phyloP scores from a whole-genome alignment of 495 filamentous ascomycete species.

The Apiosordaria backusii region DNA sequence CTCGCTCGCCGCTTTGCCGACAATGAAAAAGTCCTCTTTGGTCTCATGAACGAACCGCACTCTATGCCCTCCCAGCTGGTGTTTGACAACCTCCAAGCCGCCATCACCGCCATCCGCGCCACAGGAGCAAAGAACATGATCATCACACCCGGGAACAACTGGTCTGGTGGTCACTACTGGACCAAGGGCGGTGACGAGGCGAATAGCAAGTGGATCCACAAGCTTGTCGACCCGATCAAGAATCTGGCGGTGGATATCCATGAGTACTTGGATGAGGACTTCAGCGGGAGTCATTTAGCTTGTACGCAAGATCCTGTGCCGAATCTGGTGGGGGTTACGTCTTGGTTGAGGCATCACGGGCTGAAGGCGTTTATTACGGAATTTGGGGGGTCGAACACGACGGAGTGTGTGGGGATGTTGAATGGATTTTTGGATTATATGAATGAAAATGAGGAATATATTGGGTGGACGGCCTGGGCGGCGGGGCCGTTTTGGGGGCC shows the following conservation, averaged over 20 bases:
- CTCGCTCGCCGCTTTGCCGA: slow-evolving; percentile 45
- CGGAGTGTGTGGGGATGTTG: slow-evolving; percentile 44
- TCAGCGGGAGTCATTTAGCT: slow-evolving; percentile 40
- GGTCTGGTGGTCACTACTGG: slow-evolving; percentile 49
- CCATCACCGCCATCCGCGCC: slow-evolving; percentile 47
- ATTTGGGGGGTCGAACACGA: slow-evolving; percentile 50
- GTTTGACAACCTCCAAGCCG: slow-evolving; percentile 48
- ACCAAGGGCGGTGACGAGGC: slow-evolving; percentile 42
- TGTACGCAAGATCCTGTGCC: slow-evolving; percentile 39
- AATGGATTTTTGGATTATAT: slow-evolving; percentile 47
- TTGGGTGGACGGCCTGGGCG: slow-evolving; percentile 54
- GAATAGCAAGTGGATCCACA: slow-evolving; percentile 39
- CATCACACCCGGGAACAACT: slow-evolving; percentile 49
- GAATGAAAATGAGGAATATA: slow-evolving; percentile 47
- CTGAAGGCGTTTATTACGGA: slow-evolving; percentile 54
- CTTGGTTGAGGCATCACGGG: slow-evolving; percentile 47
- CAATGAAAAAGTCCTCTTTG: slow-evolving; percentile 52
- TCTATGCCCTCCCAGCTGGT: slow-evolving; percentile 47
- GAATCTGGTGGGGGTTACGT: slow-evolving; percentile 43
- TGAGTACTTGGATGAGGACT: slow-evolving; percentile 52
- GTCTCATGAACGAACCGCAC: slow-evolving; percentile 51
- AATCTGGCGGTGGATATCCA: slow-evolving; percentile 54
- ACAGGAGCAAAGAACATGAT: slow-evolving; percentile 44
- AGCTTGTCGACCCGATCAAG: slow-evolving; percentile 44
- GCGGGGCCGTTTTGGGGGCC: slow-evolving; percentile 51